Conservation (phyloP, 2,329 filamentous ascomycete genomes). For the Trichoderma atroviride region DNA sequence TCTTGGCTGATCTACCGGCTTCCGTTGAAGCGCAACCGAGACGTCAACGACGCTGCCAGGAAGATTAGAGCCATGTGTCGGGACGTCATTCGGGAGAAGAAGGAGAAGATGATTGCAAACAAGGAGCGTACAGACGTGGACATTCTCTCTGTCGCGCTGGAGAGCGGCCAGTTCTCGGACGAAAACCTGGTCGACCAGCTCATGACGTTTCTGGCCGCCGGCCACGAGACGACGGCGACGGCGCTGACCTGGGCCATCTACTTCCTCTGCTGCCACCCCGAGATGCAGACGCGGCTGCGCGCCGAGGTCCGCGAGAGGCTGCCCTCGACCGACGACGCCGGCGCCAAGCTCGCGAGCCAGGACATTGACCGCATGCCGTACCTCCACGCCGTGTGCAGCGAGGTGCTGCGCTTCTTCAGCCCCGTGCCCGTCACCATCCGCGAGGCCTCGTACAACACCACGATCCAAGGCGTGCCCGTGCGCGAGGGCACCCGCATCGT, state of each 20-base stretch:
- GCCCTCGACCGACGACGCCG: constrained; percentile 49
- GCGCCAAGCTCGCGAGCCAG: constrained; percentile 41
- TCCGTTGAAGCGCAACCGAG: constrained; percentile 71
- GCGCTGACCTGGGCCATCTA: constrained; percentile 77
- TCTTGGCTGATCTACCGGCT: constrained; percentile 62
- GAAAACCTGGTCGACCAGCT: constrained; percentile 84
- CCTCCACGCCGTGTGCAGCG: constrained; percentile 76
- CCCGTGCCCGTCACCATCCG: constrained; percentile 74
- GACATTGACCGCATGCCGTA: constrained; percentile 77
- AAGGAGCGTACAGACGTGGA: constrained; percentile 62
- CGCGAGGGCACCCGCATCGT: constrained; percentile 72
- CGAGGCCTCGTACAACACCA: constrained; percentile 64
- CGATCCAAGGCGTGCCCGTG: constrained; percentile 64
- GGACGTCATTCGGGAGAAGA: constrained; percentile 72
- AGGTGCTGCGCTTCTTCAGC: constrained; percentile 72
- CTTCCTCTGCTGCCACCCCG: constrained; percentile 65
- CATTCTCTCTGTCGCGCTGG: constrained; percentile 79
- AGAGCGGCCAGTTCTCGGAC: constrained; percentile 74
- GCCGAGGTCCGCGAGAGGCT: constrained; percentile 66
- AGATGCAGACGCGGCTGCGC: constrained; percentile 68
- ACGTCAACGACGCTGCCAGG: constrained; percentile 57
- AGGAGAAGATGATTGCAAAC: constrained; percentile 50
- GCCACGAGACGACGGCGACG: constrained; percentile 78
- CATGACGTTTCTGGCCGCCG: constrained; percentile 86
- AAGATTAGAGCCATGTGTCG: constrained; percentile 68